Percentiles rank a stretch among this genome's conserved stretches.
Evolutionary conservation across 139 green algal species (phyloP).

Genomic region (Penium margaritaceum): DNA sequence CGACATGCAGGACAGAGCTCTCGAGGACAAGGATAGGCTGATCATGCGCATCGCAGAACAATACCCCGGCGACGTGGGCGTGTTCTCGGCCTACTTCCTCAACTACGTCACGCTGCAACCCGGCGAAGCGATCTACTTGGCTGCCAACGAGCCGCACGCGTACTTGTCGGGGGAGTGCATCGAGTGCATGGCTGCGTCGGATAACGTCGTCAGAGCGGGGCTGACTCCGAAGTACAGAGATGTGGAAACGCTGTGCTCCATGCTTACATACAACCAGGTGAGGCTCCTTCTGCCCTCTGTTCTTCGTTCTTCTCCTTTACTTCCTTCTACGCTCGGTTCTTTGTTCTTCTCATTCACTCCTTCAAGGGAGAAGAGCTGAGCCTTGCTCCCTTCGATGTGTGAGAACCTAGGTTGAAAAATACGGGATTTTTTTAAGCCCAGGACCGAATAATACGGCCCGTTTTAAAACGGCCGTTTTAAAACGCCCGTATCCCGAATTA

Average conservation of each 20-base stretch:
- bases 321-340: too few relatives aligned
- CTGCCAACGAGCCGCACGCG: constrained; percentile 92
- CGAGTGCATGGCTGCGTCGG: constrained; percentile 86
- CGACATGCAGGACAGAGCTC: constrained; percentile 42
- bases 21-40: constrained; percentile 58
- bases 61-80: constrained; percentile 84
- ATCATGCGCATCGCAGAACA: constrained; percentile 75
- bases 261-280: constrained; percentile 80
- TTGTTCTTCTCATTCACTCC: too few relatives aligned
- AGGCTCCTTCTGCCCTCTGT: too few relatives aligned
- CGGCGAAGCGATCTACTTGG: constrained; percentile 76
- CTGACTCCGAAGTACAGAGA: constrained; percentile 90
- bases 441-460: too few relatives aligned
- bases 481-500: too few relatives aligned
- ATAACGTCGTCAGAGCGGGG: constrained; percentile 94
- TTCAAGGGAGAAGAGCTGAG: too few relatives aligned
- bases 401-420: too few relatives aligned
- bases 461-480: too few relatives aligned
- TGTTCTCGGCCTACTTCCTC: constrained; percentile 85
- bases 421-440: too few relatives aligned
- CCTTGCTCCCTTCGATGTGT: too few relatives aligned
- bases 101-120: constrained; percentile 62
- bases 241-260: constrained; percentile 69
- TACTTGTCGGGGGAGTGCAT: constrained; percentile 74
- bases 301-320: too few relatives aligned